Evolutionary conservation across 2,329 filamentous ascomycete species (phyloP).

Genomic region (Exutisphaerella laricina): DNA sequence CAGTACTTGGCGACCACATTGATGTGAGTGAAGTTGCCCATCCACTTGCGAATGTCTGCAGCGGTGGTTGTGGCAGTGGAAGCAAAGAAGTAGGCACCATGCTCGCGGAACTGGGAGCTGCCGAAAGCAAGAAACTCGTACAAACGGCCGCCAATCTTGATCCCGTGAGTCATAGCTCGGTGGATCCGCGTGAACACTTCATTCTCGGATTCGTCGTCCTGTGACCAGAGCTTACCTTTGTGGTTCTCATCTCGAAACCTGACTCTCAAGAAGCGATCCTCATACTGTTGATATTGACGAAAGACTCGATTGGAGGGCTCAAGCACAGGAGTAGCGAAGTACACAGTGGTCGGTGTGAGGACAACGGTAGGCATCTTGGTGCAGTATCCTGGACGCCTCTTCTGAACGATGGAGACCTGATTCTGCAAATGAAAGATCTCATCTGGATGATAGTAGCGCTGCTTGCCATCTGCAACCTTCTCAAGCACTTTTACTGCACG

Average conservation of each 20-base stretch:
- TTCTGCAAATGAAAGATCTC: conserved; percentile 56
- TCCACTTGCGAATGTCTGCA: conserved; percentile 72
- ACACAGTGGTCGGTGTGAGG: conserved; percentile 78
- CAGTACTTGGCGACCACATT: conserved; percentile 81
- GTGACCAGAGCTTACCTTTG: conserved; percentile 37
- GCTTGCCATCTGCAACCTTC: conserved; percentile 61
- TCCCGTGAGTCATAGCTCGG: conserved; percentile 67
- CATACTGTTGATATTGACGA: conserved; percentile 60
- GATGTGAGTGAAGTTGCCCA: conserved; percentile 81
- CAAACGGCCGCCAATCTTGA: conserved; percentile 71
- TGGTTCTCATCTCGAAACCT: conserved; percentile 80
- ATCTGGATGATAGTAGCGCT: conserved; percentile 63
- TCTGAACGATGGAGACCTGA: conserved; percentile 30
- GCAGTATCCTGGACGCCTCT: conserved; percentile 59
- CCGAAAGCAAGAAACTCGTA: conserved; percentile 93
- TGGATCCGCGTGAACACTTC: conserved; percentile 67
- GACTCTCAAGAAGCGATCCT: conserved; percentile 80
- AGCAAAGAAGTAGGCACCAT: conserved; percentile 89
- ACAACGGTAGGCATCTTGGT: conserved; percentile 68
- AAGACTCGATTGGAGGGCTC: conserved; percentile 87
- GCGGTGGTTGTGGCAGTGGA: conserved; percentile 62
- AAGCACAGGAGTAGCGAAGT: conserved; percentile 68
- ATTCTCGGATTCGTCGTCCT: conserved; percentile 31
- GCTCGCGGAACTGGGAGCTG: conserved; percentile 89
- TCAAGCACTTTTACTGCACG: conserved; percentile 64